Conservation (phyloP, 1,139 yeast genomes). For the Candida sanyaensis region DNA sequence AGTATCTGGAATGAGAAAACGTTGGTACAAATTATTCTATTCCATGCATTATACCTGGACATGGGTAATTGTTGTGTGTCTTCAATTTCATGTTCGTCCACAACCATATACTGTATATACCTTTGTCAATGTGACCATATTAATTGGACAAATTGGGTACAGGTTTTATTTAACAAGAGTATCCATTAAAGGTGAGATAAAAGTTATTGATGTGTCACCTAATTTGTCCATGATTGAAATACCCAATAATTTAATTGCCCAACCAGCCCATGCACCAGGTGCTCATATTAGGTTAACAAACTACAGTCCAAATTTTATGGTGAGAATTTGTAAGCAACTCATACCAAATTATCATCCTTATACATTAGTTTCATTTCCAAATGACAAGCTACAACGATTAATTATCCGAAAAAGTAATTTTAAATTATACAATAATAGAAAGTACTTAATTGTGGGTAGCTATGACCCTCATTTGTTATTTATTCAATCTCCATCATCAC, state of each 20-base stretch:
- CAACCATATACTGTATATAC: conserved; percentile 54
- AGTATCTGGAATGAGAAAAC: conserved; percentile 56
- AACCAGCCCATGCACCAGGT: conserved; percentile 48
- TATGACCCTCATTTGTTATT: conserved; percentile 61
- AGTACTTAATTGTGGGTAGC: conserved; percentile 73
- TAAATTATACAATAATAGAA: conserved; percentile 47
- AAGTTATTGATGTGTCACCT: conserved; percentile 47
- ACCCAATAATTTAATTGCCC: conserved; percentile 41
- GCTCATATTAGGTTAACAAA: conserved; percentile 53
- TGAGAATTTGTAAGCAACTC: conserved; percentile 52
- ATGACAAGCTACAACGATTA: conserved; percentile 48
- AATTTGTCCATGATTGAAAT: conserved; percentile 47
- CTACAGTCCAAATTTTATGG: conserved; percentile 31
- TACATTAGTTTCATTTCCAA: conserved; percentile 74
- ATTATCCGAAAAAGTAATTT: conserved; percentile 70
- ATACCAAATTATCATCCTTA: conserved; percentile 77
- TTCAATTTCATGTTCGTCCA: conserved; percentile 79
- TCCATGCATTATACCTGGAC: conserved; percentile 67
- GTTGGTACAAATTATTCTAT: conserved; percentile 55
- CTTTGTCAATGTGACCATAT: conserved; percentile 44
- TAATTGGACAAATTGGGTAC: conserved; percentile 39
- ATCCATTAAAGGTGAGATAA: conserved; percentile 29
- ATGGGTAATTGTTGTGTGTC: conserved; percentile 60
- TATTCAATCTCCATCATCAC: conserved; percentile 21
- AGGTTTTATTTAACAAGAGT: conserved; percentile 36